Evolutionary conservation across 176 grass and related monocot species (phyloP).

Genomic region (Musa schizocarpa): DNA sequence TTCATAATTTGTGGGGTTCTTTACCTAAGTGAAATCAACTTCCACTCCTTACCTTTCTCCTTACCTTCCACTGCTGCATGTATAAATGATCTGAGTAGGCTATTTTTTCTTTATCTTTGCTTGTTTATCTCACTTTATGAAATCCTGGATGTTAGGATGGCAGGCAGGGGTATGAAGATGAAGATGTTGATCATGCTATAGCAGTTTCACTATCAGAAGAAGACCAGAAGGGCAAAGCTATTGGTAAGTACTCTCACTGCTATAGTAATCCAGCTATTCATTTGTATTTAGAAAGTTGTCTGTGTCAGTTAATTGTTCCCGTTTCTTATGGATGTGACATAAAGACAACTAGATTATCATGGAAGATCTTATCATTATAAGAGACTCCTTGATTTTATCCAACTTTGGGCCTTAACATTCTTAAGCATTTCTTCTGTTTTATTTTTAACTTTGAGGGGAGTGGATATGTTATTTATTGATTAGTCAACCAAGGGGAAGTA

Average conservation of each 20-base stretch:
- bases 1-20: neutral
- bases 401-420: neutral
- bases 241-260: constrained; percentile 49
- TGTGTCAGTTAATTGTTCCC: neutral
- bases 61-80: neutral
- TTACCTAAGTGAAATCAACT: neutral
- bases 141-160: neutral
- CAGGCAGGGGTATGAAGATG: neutral
- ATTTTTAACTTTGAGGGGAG: neutral
- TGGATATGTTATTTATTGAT: too few species aligned
- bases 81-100: constrained; percentile 5
- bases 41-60: neutral
- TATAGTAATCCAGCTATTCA: neutral
- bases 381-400: neutral
- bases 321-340: neutral
- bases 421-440: neutral
- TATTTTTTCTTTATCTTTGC: constrained; percentile 19
- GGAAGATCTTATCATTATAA: neutral
- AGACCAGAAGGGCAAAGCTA: constrained; percentile 61
- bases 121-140: neutral
- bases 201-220: constrained; percentile 7
- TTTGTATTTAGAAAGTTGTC: neutral
- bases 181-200: neutral
- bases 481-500: too few species aligned
- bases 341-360: neutral